A percentile compares a stretch with the other conserved stretches of the same genome.
Evolutionary conservation across 2,329 filamentous ascomycete species (phyloP).

Genomic region (Fusarium humuli): DNA sequence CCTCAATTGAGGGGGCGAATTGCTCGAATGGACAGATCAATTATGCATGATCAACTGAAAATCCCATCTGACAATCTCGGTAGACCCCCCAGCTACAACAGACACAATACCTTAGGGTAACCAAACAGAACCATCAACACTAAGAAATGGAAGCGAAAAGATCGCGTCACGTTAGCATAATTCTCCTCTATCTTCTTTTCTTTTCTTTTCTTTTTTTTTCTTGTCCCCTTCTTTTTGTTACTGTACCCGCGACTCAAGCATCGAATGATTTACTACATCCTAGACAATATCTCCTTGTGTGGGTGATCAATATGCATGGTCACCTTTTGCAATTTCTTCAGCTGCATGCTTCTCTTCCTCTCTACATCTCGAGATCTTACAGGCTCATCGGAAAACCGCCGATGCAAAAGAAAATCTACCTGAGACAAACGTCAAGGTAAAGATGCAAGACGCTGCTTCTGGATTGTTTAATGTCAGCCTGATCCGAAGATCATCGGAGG

Average conservation of each 20-base stretch:
- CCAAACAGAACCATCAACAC: background rate
- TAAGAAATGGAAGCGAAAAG: background rate
- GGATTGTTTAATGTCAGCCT: background rate
- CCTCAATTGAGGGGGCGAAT: too few relatives aligned
- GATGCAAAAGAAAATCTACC: background rate
- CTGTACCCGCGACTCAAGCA: background rate
- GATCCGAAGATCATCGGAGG: background rate
- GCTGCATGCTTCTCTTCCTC: background rate
- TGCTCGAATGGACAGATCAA: background rate
- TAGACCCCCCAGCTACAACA: background rate
- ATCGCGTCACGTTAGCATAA: background rate
- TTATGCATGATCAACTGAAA: background rate
- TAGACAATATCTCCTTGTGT: background rate
- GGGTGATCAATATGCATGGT: background rate
- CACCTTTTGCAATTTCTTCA: background rate
- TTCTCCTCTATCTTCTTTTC: background rate
- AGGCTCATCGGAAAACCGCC: background rate
- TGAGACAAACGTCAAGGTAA: background rate
- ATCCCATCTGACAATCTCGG: too few relatives aligned
- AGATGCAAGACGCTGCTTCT: slow-evolving; percentile 3
- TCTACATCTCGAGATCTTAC: background rate
- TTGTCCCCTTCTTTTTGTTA: background rate
- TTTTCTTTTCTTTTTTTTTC: background rate
- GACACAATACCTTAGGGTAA: background rate
- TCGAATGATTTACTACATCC: background rate